Evolutionary conservation across 2,329 filamentous ascomycete genomes (phyloP).

Genomic region (Xylariaceae sp.): DNA sequence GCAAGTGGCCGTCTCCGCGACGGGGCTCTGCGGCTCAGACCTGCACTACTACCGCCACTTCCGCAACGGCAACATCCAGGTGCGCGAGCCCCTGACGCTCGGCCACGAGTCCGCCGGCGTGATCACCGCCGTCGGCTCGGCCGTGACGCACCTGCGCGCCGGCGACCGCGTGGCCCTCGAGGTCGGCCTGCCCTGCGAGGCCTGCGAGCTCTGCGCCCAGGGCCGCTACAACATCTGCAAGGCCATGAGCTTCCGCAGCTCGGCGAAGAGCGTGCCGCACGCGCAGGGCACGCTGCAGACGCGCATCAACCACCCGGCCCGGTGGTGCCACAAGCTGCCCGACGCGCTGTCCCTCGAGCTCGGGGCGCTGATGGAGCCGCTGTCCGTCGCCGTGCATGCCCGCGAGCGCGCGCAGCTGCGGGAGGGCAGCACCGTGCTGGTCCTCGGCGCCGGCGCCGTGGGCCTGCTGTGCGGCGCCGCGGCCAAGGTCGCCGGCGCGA

Average conservation of each 20-base stretch:
- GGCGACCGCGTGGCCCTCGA: slow-evolving; percentile 74
- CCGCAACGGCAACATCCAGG: slow-evolving; percentile 69
- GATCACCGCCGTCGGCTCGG: slow-evolving; percentile 63
- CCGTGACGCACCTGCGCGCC: slow-evolving; percentile 60
- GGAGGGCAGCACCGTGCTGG: slow-evolving; percentile 51
- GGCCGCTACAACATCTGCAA: slow-evolving; percentile 69
- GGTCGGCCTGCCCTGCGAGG: slow-evolving; percentile 60
- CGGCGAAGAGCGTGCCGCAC: slow-evolving; percentile 62
- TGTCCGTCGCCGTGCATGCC: slow-evolving; percentile 66
- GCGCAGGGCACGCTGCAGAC: slow-evolving; percentile 65
- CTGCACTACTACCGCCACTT: slow-evolving; percentile 71
- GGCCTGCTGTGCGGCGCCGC: slow-evolving; percentile 67
- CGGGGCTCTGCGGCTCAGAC: slow-evolving; percentile 71
- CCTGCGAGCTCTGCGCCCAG: slow-evolving; percentile 53
- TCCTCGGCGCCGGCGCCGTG: slow-evolving; percentile 67
- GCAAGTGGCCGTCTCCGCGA: slow-evolving; percentile 65
- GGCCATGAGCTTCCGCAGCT: slow-evolving; percentile 62
- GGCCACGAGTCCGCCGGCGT: slow-evolving; percentile 76
- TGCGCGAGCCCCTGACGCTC: slow-evolving; percentile 58
- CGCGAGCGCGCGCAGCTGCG: slow-evolving; percentile 52
- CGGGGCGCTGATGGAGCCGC: slow-evolving; percentile 64
- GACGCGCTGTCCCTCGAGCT: slow-evolving; percentile 53
- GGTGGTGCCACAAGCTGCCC: slow-evolving; percentile 64
- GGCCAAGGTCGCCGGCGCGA: slow-evolving; percentile 52
- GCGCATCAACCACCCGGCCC: slow-evolving; percentile 59